Evolutionary conservation across 768 basidiomycete genomes (phyloP).

Genomic region (Boletus vermiculosoides): DNA sequence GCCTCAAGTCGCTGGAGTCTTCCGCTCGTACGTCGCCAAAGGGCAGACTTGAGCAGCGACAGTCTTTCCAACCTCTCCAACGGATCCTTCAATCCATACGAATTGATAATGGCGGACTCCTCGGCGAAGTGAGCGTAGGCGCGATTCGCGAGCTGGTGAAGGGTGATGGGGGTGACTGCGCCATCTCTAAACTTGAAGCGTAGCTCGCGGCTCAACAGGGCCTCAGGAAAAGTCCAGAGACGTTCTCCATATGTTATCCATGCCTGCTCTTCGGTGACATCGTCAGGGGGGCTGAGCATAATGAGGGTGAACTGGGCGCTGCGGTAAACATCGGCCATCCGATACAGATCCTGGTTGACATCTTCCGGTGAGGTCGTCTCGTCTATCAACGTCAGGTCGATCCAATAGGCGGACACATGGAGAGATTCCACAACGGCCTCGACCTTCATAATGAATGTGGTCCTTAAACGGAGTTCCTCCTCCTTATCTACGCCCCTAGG

Average conservation of each 20-base stretch:
- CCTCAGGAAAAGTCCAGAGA: slow-evolving; percentile 27
- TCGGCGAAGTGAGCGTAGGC: slow-evolving; percentile 16
- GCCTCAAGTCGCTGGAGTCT: background rate
- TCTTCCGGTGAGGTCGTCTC: background rate
- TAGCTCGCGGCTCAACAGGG: slow-evolving; percentile 22
- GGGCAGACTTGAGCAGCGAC: slow-evolving; percentile 19
- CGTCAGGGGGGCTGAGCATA: slow-evolving; percentile 4
- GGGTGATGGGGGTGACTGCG: slow-evolving; percentile 18
- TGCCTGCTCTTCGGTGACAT: background rate
- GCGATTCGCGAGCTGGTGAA: slow-evolving; percentile 23
- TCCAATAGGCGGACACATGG: slow-evolving; percentile 21
- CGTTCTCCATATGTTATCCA: slow-evolving; percentile 24
- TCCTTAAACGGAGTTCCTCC: background rate
- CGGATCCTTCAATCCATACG: slow-evolving; percentile 19
- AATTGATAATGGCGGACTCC: slow-evolving; percentile 25
- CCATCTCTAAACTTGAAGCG: slow-evolving; percentile 11
- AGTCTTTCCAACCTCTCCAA: slow-evolving; percentile 26
- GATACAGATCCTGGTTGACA: slow-evolving; percentile 19
- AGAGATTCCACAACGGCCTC: slow-evolving; percentile 7
- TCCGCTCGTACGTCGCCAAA: slow-evolving; percentile 22
- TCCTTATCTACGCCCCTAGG: background rate
- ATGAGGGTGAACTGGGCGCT: slow-evolving; percentile 26
- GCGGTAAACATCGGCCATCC: slow-evolving; percentile 25
- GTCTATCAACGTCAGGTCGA: slow-evolving; percentile 12
- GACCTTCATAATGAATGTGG: slow-evolving; percentile 6